Conservation (phyloP, 1,284 basidiomycete genomes). For the Exobasidium rhododendri region DNA sequence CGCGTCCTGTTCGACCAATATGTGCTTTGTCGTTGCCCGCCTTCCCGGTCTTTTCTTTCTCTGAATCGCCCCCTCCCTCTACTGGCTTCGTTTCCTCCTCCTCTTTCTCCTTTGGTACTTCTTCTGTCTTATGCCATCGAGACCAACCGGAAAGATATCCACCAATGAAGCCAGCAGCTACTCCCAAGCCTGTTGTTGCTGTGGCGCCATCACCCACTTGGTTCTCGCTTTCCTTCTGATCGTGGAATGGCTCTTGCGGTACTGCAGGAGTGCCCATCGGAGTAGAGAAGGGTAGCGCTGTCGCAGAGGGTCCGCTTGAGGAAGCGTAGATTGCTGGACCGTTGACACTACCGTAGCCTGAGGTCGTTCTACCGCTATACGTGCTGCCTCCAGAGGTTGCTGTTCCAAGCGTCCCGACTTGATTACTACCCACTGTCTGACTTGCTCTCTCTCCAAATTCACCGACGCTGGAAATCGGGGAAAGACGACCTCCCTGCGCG, state of each 20-base stretch:
- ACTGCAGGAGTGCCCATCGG: constrained; percentile 1
- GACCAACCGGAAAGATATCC: constrained; percentile 35
- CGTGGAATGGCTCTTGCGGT: constrained; percentile 47
- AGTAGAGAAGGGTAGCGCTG: neutral
- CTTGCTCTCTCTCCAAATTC: constrained; percentile 31
- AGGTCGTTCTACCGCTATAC: neutral
- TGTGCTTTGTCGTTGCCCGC: constrained; percentile 7
- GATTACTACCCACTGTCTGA: neutral
- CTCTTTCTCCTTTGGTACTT: constrained; percentile 4
- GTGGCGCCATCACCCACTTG: constrained; percentile 43
- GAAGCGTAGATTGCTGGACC: neutral
- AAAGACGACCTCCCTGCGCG: constrained; percentile 16
- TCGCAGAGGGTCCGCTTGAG: neutral
- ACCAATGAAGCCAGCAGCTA: constrained; percentile 29
- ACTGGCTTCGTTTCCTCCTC: neutral
- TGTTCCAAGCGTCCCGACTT: neutral
- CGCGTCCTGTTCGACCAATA: constrained; percentile 6
- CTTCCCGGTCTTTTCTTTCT: constrained; percentile 7
- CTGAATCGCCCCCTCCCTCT: constrained; percentile 2
- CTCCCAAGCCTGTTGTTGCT: constrained; percentile 26
- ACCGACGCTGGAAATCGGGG: constrained; percentile 36
- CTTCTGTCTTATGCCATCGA: constrained; percentile 30
- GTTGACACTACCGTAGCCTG: neutral
- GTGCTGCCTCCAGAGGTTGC: neutral
- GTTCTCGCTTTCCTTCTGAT: constrained; percentile 55